These are phyloP conservation scores for Triticum timopheevii DNA, from an alignment of 176 grass and related monocot genomes.

Conservation along the genomic window DNA sequence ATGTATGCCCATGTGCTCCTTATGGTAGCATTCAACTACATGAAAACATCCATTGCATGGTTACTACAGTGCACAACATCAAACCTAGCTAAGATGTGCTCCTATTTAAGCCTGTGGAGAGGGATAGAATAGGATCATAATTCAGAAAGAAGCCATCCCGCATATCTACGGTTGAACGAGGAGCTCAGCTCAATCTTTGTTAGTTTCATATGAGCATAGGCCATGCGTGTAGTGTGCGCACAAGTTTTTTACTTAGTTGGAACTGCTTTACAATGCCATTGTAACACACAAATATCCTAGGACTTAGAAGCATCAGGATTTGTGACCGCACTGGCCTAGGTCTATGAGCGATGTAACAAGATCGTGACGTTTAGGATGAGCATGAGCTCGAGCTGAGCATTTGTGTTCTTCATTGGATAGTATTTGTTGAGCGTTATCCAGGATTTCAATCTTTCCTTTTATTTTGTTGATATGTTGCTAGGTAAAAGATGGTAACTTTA, in stretches of 20 bases:
- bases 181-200: background rate
- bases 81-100: no score
- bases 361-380: no score
- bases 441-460: no score
- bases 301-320: background rate
- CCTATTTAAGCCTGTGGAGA: background rate
- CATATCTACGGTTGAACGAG: background rate
- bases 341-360: no score
- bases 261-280: background rate
- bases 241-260: background rate
- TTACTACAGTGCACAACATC: background rate
- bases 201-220: background rate
- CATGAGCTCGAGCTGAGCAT: no score
- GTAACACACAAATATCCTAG: background rate
- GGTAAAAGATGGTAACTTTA: no score
- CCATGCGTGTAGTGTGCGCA: background rate
- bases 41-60: background rate
- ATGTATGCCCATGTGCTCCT: background rate
- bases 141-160: background rate
- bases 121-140: background rate
- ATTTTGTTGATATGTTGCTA: no score
- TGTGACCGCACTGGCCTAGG: background rate
- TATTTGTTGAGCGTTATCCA: no score
- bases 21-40: background rate
- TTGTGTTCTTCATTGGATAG: no score